These are phyloP conservation scores for Pseudogymnoascus sp. DNA, from an alignment of 2,329 filamentous ascomycete species.

Conservation along the genomic window DNA sequence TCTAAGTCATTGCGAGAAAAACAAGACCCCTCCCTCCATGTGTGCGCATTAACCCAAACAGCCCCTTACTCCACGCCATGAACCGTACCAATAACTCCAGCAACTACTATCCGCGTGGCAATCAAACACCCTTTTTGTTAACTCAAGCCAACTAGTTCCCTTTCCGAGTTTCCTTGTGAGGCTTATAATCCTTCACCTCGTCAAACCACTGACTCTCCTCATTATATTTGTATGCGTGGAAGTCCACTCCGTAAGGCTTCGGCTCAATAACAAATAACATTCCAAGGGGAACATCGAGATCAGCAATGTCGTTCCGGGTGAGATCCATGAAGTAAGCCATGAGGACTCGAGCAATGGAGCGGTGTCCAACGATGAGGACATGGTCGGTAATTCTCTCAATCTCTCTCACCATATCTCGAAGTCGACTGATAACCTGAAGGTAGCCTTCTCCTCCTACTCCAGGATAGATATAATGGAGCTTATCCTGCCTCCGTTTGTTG, in stretches of 20 bases:
- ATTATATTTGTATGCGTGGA: slow-evolving; percentile 91
- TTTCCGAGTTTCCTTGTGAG: slow-evolving; percentile 43
- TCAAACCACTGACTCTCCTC: slow-evolving; percentile 71
- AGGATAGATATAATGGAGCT: slow-evolving; percentile 93
- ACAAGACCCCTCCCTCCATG: background rate
- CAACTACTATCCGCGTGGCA: background rate
- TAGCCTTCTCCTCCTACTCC: slow-evolving; percentile 95
- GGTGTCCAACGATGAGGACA: slow-evolving; percentile 83
- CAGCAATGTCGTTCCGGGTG: slow-evolving; percentile 82
- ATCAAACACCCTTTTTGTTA: background rate
- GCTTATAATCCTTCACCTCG: slow-evolving; percentile 73
- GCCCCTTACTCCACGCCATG: background rate
- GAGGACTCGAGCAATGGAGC: slow-evolving; percentile 82
- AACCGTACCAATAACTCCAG: background rate
- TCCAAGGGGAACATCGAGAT: slow-evolving; percentile 86
- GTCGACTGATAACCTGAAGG: slow-evolving; percentile 89
- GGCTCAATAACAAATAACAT: slow-evolving; percentile 94
- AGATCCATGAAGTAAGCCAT: slow-evolving; percentile 96
- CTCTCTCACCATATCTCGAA: slow-evolving; percentile 92
- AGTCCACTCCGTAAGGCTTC: slow-evolving; percentile 95
- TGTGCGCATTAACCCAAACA: background rate
- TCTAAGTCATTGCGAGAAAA: background rate
- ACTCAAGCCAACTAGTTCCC: slow-evolving; percentile 16
- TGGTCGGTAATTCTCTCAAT: slow-evolving; percentile 96
- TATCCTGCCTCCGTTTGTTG: slow-evolving; percentile 67